Evolutionary conservation across 352 stramenopile genomes (phyloP).

Genomic region (Phytophthora hybrid): DNA sequence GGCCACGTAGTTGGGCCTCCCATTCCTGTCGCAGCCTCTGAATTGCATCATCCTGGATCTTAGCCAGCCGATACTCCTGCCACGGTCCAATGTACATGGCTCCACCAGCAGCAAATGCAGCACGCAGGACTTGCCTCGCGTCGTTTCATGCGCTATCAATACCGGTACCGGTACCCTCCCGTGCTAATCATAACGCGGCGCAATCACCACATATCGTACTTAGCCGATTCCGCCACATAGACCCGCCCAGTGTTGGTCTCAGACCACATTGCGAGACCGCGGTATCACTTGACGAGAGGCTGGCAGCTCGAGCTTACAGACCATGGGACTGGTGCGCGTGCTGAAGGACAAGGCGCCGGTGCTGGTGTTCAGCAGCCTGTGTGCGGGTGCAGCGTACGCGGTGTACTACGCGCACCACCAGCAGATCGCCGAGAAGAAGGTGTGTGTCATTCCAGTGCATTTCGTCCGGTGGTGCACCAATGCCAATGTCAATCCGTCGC

Average conservation of each 20-base stretch:
- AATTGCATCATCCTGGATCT: conserved; percentile 85
- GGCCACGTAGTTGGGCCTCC: conserved; percentile 63
- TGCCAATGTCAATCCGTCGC: neutral
- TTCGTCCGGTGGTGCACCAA: conserved; percentile 13
- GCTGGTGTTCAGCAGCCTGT: conserved; percentile 55
- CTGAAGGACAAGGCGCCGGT: conserved; percentile 58
- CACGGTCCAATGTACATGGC: conserved; percentile 88
- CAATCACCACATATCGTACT: conserved; percentile 27
- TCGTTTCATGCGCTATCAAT: conserved; percentile 42
- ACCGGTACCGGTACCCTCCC: conserved; percentile 8
- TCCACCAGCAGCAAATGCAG: conserved; percentile 8
- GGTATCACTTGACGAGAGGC: conserved; percentile 8
- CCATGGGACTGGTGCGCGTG: conserved; percentile 25
- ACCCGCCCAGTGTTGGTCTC: conserved; percentile 2
- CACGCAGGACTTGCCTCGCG: neutral
- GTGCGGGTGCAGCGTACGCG: conserved; percentile 56
- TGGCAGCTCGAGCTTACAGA: conserved; percentile 4
- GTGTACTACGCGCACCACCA: conserved; percentile 87
- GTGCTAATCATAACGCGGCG: conserved; percentile 27
- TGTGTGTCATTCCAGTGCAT: conserved; percentile 27
- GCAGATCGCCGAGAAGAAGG: conserved; percentile 77
- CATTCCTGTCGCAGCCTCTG: conserved; percentile 72
- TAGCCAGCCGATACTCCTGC: conserved; percentile 87
- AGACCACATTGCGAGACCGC: conserved; percentile 9
- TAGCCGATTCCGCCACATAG: conserved; percentile 26